Percentiles rank a stretch among this genome's conserved stretches.
These are phyloP conservation scores for Clavispora phyllophila DNA, from an alignment of 805 yeast species.

Conservation along the genomic window DNA sequence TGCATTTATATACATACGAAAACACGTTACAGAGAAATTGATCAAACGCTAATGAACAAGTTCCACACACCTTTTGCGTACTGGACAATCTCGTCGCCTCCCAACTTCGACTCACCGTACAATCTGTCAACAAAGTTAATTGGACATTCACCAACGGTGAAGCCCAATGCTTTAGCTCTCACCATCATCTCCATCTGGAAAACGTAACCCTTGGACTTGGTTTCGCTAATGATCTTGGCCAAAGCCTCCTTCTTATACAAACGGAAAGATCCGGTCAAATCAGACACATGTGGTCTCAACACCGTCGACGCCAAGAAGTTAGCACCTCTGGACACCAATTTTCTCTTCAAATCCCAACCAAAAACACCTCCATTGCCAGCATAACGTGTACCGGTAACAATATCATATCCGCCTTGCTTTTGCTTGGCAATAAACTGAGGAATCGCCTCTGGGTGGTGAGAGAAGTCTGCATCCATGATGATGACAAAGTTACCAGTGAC, in stretches of 20 bases:
- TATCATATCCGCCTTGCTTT: slow-evolving; percentile 45
- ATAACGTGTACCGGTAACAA: slow-evolving; percentile 60
- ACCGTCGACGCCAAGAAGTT: slow-evolving; percentile 70
- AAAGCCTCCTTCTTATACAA: slow-evolving; percentile 67
- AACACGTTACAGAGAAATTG: not conserved
- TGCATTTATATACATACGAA: not conserved
- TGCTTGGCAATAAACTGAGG: slow-evolving; percentile 71
- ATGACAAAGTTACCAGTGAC: slow-evolving; percentile 72
- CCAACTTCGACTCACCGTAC: slow-evolving; percentile 73
- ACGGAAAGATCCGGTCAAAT: slow-evolving; percentile 73
- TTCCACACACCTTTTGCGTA: slow-evolving; percentile 74
- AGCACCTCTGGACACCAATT: slow-evolving; percentile 74
- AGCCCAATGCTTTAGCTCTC: slow-evolving; percentile 71
- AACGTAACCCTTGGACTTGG: slow-evolving; percentile 73
- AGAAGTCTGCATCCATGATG: slow-evolving; percentile 82
- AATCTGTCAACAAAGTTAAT: slow-evolving; percentile 73
- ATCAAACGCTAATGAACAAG: slow-evolving; percentile 55
- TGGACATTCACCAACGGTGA: slow-evolving; percentile 72
- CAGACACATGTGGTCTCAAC: slow-evolving; percentile 67
- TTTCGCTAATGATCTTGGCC: slow-evolving; percentile 59
- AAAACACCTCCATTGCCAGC: slow-evolving; percentile 80
- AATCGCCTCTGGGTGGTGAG: slow-evolving; percentile 77
- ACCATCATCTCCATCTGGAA: slow-evolving; percentile 90
- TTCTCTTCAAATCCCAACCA: slow-evolving; percentile 81
- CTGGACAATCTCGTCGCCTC: slow-evolving; percentile 77